These are phyloP conservation scores for Lineolata rhizophorae DNA, from an alignment of 495 filamentous ascomycete species.

Conservation along the genomic window DNA sequence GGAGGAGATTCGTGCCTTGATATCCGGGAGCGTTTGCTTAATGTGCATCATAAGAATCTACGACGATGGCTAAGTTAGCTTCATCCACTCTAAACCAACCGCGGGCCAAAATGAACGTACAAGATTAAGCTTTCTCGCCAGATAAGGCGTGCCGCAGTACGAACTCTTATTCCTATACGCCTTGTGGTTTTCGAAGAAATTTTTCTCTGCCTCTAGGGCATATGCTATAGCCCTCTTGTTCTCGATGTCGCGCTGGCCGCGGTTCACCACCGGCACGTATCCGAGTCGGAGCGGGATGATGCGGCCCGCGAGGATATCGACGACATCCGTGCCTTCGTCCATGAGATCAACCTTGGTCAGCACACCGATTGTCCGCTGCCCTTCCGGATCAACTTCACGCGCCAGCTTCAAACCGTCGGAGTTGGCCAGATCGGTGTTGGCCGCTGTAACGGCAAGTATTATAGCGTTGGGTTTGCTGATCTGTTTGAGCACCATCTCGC, in stretches of 20 bases:
- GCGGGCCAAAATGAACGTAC: constrained; percentile 19
- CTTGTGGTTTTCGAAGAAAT: constrained; percentile 96
- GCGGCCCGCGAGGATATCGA: constrained; percentile 94
- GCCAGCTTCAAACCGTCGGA: constrained; percentile 95
- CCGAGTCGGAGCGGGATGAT: constrained; percentile 91
- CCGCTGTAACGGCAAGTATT: constrained; percentile 86
- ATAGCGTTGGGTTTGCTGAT: constrained; percentile 97
- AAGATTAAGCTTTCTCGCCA: constrained; percentile 90
- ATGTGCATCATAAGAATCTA: constrained; percentile 99
- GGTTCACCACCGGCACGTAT: constrained; percentile 96
- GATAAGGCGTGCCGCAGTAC: constrained; percentile 94
- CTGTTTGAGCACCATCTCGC: constrained; percentile 96
- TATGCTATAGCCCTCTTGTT: constrained; percentile 86
- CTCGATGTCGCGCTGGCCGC: constrained; percentile 97
- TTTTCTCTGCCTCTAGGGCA: constrained; percentile 84
- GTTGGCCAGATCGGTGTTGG: constrained; percentile 95
- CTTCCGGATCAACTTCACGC: constrained; percentile 92
- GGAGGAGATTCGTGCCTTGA: constrained; percentile 82
- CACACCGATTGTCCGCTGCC: constrained; percentile 95
- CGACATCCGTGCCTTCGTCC: constrained; percentile 97
- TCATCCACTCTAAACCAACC: not conserved
- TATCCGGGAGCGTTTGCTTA: constrained; percentile 97
- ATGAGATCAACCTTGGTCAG: constrained; percentile 98
- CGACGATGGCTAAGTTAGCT: constrained; percentile 7
- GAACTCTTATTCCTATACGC: constrained; percentile 96